Evolutionary conservation across 345 rosid species (phyloP), one percentile per base, ranked within the genome.

Genomic region (Salix suchowensis): DNA sequence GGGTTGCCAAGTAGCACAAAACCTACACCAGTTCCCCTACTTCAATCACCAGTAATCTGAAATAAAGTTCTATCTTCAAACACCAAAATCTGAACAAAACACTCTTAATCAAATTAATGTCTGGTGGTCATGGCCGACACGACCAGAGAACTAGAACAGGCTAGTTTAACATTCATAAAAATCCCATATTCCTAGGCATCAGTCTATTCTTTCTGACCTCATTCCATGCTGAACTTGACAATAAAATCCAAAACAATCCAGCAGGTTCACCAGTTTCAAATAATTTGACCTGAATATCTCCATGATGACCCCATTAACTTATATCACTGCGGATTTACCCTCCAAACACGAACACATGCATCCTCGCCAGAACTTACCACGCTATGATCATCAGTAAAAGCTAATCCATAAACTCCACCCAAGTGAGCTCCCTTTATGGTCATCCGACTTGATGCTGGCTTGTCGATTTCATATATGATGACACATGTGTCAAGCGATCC

Each of bases 321-420:
- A n/a, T 36, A 48, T 72, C 72, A 68, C 18, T 64, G 75, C 61
- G 74, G 74, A 73, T 42, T 77, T 71, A 82, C 67, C 30, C 23
- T 85, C 98, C 97, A 93, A 32, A 91, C 89, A 3, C 97, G 91
- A 74, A 93, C 77, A 84, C 93, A 93, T 34, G 97, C 97, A 88
- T 93, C 98, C 87, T 91, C 98, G 69, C 98, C 98, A n/a, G 98
- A 93, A 65, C 98, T 91, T 73, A 87, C 90, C 7, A 91, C 80
- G 74, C 81, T 86, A 24, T 74, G 71, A 37, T 88, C 92, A 74
- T 91, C 93, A 52, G 86, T 84, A 76, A 93, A 93, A 70, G 89
- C 91, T 70, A 93, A 82, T 70, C 97, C 98, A 76, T 93, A 93
- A 42, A 93, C 98, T 75, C 94, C 98, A 64, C 98, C 98, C 80